phyloP scores from a whole-genome alignment of 2,329 filamentous ascomycete species.

The Mariannaea sp. region DNA sequence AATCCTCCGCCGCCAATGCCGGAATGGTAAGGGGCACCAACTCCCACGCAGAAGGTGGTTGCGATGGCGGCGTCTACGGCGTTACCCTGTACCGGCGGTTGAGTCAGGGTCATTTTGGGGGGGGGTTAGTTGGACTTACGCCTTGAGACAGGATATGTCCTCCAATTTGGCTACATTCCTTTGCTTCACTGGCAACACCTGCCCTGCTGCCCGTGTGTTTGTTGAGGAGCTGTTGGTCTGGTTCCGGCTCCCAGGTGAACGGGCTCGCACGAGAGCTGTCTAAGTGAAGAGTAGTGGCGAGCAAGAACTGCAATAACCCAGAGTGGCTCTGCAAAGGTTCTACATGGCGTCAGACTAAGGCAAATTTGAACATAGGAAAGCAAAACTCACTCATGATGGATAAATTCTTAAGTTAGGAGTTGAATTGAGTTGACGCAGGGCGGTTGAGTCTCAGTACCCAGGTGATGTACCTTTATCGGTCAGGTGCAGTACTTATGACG shows the following conservation, averaged over 20 bases:
- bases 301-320: conserved; percentile 3
- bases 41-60: conserved; percentile 75
- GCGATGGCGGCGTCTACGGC: conserved; percentile 78
- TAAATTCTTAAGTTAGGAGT: conserved; percentile 3
- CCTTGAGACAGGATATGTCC: conserved; percentile 62
- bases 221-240: conserved; percentile 19
- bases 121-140: conserved; percentile 42
- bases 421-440: neutral
- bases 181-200: conserved; percentile 72
- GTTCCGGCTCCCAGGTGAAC: neutral
- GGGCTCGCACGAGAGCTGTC: conserved; percentile 18
- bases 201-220: conserved; percentile 47
- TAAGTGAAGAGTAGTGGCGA: conserved; percentile 19
- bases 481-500: no score
- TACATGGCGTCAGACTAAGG: neutral
- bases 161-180: conserved; percentile 72
- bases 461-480: no score
- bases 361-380: neutral
- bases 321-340: neutral
- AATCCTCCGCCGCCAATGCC: conserved; percentile 93
- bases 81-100: conserved; percentile 59
- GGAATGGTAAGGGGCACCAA: conserved; percentile 76
- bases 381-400: conserved; percentile 6
- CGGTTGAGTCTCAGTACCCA: no score
- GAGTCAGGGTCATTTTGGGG: neutral